phyloP scores from a whole-genome alignment of 306 rosid species.

The Betula pendula region DNA sequence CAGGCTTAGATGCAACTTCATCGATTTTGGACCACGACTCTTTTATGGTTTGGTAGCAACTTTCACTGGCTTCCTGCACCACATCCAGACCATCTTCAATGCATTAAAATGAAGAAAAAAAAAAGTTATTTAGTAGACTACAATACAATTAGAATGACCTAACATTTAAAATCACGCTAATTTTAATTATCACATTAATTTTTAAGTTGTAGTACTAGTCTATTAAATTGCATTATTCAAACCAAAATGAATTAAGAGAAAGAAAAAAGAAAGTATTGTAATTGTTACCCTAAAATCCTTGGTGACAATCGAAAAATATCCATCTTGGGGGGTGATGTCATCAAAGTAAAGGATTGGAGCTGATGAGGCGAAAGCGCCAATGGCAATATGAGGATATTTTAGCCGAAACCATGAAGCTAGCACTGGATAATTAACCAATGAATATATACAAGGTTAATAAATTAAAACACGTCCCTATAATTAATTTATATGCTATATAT shows the following conservation, averaged over 20 bases:
- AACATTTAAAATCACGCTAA: too few species aligned
- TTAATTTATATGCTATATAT: neutral
- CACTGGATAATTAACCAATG: constrained; percentile 44
- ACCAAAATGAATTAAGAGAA: too few species aligned
- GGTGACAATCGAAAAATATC: constrained; percentile 53
- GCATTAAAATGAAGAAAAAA: neutral
- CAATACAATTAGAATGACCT: too few species aligned
- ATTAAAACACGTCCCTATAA: too few species aligned
- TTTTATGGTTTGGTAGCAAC: constrained; percentile 55
- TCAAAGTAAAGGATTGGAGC: constrained; percentile 81
- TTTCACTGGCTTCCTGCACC: constrained; percentile 62
- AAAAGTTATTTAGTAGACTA: too few species aligned
- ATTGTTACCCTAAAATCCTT: constrained; percentile 60
- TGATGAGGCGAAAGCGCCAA: constrained; percentile 83
- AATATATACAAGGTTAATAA: too few species aligned
- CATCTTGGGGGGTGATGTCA: constrained; percentile 45
- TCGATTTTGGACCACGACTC: constrained; percentile 71
- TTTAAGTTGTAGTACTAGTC: too few species aligned
- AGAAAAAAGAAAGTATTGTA: neutral
- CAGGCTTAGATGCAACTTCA: constrained; percentile 37
- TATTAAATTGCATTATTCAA: too few species aligned
- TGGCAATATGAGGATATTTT: constrained; percentile 73
- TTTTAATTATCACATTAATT: too few species aligned
- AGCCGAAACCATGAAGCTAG: constrained; percentile 87
- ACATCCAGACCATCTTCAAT: neutral